A percentile compares a stretch with the other conserved stretches of the same genome.
Evolutionary conservation across 176 grass and related monocot species (phyloP).

Genomic region (Oryza nivara): DNA sequence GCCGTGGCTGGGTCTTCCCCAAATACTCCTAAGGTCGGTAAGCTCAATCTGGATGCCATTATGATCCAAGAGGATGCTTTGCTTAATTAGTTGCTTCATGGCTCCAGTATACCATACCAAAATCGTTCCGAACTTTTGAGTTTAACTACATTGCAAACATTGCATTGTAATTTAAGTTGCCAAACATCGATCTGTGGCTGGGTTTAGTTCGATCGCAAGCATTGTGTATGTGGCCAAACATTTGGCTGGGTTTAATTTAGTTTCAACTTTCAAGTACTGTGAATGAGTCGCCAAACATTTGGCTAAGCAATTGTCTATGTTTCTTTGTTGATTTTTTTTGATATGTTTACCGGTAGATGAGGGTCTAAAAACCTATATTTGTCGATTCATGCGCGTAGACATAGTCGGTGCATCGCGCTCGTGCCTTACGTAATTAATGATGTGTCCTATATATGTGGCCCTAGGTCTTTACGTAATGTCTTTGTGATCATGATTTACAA

Average conservation of each 20-base stretch:
- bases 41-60: no score
- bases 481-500: no score
- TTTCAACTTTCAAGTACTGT: not conserved
- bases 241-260: not conserved
- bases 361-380: not conserved
- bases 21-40: not conserved
- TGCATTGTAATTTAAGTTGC: not conserved
- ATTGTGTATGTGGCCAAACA: not conserved
- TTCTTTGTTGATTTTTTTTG: not conserved
- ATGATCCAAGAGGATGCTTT: not conserved
- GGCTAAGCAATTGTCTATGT: not conserved
- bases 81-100: not conserved
- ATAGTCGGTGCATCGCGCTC: not conserved
- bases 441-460: no score
- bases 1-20: conserved; percentile 53
- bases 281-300: not conserved
- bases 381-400: not conserved
- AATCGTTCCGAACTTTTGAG: not conserved
- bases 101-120: not conserved
- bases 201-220: not conserved
- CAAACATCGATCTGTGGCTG: not conserved
- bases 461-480: no score
- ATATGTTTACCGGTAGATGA: not conserved
- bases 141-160: not conserved
- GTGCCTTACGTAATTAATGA: no score